Evolutionary conservation across 768 basidiomycete genomes (phyloP), one percentile per base, ranked within the genome.

Genomic region (Paxillus rubicundulus): DNA sequence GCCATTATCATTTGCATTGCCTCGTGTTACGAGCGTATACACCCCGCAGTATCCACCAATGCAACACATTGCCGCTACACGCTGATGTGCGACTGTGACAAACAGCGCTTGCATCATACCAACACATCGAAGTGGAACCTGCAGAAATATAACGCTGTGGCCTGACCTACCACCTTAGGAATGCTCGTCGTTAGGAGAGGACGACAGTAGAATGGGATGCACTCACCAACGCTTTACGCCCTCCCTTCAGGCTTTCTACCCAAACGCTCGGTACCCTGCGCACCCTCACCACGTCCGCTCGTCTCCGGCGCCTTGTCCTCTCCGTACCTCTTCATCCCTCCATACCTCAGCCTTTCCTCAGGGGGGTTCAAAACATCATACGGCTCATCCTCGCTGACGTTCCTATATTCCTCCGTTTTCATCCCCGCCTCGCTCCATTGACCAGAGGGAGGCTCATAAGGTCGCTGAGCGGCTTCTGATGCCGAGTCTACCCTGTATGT

Each of bases 391-490:
- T 55, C 47, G 51, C 57, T 68, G 20, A 64, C 53, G 9, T 56
- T 64, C 12, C 38, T 53, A 49, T 69, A 65, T 45, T 71, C 68
- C 39, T 64, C 58, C 42, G 73, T 73, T 41, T 49, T 54, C 43
- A 71, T 73, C 12, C 72, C 73, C 30, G 73, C 72, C 50, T 68
- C 62, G 50, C 74, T 81, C 70, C 70, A 80, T 7, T 68, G 64
- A 0, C 76, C 75, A 4, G 78, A 74, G 7, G 78, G 76, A 2
- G 77, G 68, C 50, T 82, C 80, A 50, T 79, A 70, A 3, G 82
- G 78, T 33, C 73, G 73, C 60, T 80, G 74, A 0, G 71, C 75
- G 2, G 65, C 66, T 45, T 77, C 74, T 3, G 76, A 75, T 4
- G 63, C 55, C 1, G 76, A 64, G 47, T 81, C 80, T 30, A 82